These are phyloP conservation scores for Candida qinlingensis DNA, from an alignment of 805 yeast species.

Conservation along the genomic window DNA sequence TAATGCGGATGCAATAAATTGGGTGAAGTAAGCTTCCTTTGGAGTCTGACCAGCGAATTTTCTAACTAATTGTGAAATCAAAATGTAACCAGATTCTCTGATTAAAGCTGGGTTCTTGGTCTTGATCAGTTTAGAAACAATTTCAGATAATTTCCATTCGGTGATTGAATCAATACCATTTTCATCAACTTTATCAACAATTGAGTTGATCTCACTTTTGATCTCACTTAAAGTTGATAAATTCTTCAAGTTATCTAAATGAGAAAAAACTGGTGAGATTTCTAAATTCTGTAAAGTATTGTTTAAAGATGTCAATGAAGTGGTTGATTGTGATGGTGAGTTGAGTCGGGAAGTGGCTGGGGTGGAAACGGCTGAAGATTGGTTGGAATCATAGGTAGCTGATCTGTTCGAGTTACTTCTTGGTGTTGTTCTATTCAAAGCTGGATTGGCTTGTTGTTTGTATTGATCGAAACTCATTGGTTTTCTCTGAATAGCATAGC, in stretches of 20 bases:
- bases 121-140: conserved; percentile 60
- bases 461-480: conserved; percentile 24
- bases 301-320: conserved; percentile 68
- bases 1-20: conserved; percentile 55
- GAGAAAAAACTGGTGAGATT: conserved; percentile 59
- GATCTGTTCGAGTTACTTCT: conserved; percentile 14
- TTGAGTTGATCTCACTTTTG: conserved; percentile 27
- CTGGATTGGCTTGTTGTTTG: conserved; percentile 11
- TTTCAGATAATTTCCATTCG: conserved; percentile 62
- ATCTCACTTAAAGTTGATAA: conserved; percentile 30
- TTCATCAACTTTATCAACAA: conserved; percentile 43
- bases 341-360: conserved; percentile 21
- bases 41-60: conserved; percentile 66
- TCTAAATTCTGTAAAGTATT: conserved; percentile 64
- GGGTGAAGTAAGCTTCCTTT: conserved; percentile 66
- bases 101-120: conserved; percentile 68
- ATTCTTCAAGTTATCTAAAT: conserved; percentile 45
- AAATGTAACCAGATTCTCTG: conserved; percentile 70
- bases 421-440: conserved; percentile 12
- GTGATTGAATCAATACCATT: conserved; percentile 43
- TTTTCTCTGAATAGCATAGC: conserved; percentile 17
- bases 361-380: conserved; percentile 19
- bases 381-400: conserved; percentile 5
- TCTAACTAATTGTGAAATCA: conserved; percentile 53
- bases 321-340: conserved; percentile 52